Base-by-base conservation (phyloP, 2,329 filamentous ascomycete genomes). In the Pezicula radicicola region DNA sequence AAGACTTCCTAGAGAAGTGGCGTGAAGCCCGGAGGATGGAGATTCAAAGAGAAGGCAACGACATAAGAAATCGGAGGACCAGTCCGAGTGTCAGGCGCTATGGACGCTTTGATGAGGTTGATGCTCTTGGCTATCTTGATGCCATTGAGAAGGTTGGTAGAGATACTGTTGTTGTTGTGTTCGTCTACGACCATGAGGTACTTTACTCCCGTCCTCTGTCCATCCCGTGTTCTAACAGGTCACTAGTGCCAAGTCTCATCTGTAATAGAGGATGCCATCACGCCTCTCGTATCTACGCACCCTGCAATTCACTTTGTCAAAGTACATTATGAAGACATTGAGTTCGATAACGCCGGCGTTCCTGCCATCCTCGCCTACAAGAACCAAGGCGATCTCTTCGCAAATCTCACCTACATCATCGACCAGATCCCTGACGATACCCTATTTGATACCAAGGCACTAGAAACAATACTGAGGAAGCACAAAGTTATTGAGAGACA, bases 111-210 rank as follows among this genome's bases (percentile, higher is more conserved):
- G 87, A 92, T 55, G 80, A 84, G 53, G 94, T 97, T 1, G 92
- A 97, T 74, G 93, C 91, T 7, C 76, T 88, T 58, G 94, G 92
- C 16, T 99, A 96, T 64, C 80, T 99, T n/a, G 92, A 97, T 70
- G 92, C 93, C 50, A 91, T 97, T 61, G 94, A 99, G 73, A 94
- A 91, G 72, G 90, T 93, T 4, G 78, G 84, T 37, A 73, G 85
- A 45, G 89, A 93, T 44, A 93, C 90, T 0, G 81, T 88, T 3
- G 92, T 97, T 2, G 88, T 97, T 2, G 94, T 99, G 27, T 95
- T 93, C 72, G 91, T 99, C 59, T 94, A 91, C 69, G 91, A 97
- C 66, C 81, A 89, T 55, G 81, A 88, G 76, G 91, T 96, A 81
- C 68, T 84, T 72, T 47, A 48, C 2, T 37, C 40, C 7, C 42